Evolutionary conservation across 2,329 filamentous ascomycete species (phyloP).

Genomic region (Lachnellula hyalina): DNA sequence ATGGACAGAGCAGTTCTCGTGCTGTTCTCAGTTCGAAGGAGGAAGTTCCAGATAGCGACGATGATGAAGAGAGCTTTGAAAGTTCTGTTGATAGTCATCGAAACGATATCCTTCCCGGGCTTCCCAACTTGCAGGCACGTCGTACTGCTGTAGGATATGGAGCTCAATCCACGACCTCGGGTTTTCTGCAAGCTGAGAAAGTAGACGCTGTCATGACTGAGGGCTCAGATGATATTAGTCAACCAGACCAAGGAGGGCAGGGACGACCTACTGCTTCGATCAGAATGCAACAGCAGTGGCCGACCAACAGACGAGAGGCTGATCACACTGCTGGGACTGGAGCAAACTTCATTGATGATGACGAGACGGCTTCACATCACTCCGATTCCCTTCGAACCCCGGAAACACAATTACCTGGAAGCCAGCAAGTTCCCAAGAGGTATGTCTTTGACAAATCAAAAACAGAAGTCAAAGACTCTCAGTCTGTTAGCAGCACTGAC

Average conservation of each 20-base stretch:
- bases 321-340: too few relatives aligned
- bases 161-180: too few relatives aligned
- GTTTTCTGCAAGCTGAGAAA: too few relatives aligned
- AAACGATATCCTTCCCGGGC: too few relatives aligned
- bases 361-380: not conserved
- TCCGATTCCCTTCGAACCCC: not conserved
- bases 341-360: not conserved
- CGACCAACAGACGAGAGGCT: too few relatives aligned
- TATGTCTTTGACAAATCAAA: not conserved
- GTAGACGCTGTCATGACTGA: too few relatives aligned
- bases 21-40: not conserved
- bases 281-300: too few relatives aligned
- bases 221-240: too few relatives aligned
- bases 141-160: too few relatives aligned
- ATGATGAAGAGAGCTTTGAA: not conserved
- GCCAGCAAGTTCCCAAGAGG: not conserved
- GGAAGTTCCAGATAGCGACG: constrained; percentile 13
- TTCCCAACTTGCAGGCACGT: too few relatives aligned
- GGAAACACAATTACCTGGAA: not conserved
- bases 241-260: too few relatives aligned
- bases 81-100: not conserved
- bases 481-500: not conserved
- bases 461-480: not conserved
- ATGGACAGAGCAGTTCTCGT: not conserved
- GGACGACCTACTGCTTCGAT: too few relatives aligned